These are phyloP conservation scores for Murraya paniculata DNA, from an alignment of 345 rosid species.

Conservation along the genomic window DNA sequence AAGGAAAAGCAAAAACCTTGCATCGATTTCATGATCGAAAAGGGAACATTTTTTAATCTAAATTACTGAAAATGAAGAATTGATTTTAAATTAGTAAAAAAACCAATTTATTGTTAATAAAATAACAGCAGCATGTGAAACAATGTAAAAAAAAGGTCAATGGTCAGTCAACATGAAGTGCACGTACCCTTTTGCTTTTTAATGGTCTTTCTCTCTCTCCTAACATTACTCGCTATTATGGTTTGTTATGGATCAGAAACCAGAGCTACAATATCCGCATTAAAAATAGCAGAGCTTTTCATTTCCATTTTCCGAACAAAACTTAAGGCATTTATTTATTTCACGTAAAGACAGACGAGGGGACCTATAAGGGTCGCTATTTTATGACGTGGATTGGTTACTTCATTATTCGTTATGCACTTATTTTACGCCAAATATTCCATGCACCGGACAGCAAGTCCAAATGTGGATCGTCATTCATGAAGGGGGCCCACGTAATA, in stretches of 20 bases:
- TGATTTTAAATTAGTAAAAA: not conserved
- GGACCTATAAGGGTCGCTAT: not conserved
- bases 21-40: not conserved
- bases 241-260: too few species aligned
- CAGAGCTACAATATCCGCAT: not conserved
- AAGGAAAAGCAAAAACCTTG: not conserved
- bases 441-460: not conserved
- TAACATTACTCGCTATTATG: too few species aligned
- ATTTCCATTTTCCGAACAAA: not conserved
- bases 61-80: not conserved
- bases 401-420: not conserved
- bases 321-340: not conserved
- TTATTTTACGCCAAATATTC: not conserved
- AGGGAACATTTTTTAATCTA: too few species aligned
- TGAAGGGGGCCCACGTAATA: constrained; percentile 2
- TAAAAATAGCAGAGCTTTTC: not conserved
- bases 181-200: not conserved
- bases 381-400: not conserved
- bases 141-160: not conserved
- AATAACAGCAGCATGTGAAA: not conserved
- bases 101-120: too few species aligned
- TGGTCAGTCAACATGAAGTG: not conserved
- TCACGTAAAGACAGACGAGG: not conserved
- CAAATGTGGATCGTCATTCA: constrained; percentile 15
- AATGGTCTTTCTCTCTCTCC: too few species aligned